These are phyloP conservation scores for Agastache rugosa DNA, from an alignment of 257 asterid species.

Conservation along the genomic window DNA sequence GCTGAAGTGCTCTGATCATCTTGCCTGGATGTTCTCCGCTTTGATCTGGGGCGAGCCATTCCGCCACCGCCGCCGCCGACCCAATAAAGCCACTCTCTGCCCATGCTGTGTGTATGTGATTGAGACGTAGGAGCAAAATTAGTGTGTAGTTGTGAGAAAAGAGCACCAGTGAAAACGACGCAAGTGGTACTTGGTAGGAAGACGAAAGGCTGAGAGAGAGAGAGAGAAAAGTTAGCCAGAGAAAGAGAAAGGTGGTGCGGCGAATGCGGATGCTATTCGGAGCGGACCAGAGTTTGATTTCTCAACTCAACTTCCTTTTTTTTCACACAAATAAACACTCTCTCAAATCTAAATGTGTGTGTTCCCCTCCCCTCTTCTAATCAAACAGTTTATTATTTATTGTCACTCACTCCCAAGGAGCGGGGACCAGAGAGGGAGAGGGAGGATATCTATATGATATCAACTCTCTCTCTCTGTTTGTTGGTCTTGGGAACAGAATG, in stretches of 20 bases:
- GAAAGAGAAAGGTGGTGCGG: too few species aligned
- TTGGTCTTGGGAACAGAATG: slow-evolving; percentile 53
- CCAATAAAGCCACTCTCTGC: slow-evolving; percentile 83
- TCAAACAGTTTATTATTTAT: slow-evolving; percentile 34
- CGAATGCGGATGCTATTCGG: slow-evolving; percentile 32
- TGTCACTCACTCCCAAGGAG: slow-evolving; percentile 73
- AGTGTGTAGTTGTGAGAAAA: too few species aligned
- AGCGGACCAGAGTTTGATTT: too few species aligned
- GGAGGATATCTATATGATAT: neutral
- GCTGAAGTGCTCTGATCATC: slow-evolving; percentile 38
- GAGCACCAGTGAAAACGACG: slow-evolving; percentile 47
- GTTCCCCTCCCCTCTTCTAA: slow-evolving; percentile 17
- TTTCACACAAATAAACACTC: neutral
- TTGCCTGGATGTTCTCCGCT: slow-evolving; percentile 32
- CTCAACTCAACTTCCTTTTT: too few species aligned
- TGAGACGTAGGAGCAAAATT: too few species aligned
- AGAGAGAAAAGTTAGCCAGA: too few species aligned
- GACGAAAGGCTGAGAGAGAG: too few species aligned
- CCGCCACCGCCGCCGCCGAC: slow-evolving; percentile 46
- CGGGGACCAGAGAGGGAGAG: neutral
- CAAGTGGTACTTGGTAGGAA: slow-evolving; percentile 24
- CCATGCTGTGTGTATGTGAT: slow-evolving; percentile 45
- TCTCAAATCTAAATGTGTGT: slow-evolving; percentile 10
- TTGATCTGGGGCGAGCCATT: slow-evolving; percentile 14
- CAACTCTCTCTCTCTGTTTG: slow-evolving; percentile 28